phyloP scores from a whole-genome alignment of 2,329 filamentous ascomycete genomes.

The Beauveria rudraprayagi region DNA sequence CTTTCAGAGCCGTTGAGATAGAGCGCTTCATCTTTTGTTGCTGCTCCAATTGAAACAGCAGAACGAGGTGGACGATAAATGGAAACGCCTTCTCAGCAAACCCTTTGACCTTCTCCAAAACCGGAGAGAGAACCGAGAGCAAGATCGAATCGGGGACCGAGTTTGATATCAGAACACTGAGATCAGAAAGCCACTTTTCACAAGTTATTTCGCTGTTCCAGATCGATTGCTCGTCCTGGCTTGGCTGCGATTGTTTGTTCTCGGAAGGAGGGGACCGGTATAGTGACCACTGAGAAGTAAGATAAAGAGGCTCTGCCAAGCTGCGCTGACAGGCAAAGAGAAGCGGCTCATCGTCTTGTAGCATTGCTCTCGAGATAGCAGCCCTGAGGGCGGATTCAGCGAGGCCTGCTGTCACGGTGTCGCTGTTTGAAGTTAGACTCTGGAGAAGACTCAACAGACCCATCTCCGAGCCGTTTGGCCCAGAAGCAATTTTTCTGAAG shows the following conservation, averaged over 20 bases:
- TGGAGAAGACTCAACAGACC: slow-evolving; percentile 55
- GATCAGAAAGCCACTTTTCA: slow-evolving; percentile 50
- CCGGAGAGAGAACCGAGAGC: slow-evolving; percentile 57
- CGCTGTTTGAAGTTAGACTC: slow-evolving; percentile 50
- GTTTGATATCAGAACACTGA: slow-evolving; percentile 54
- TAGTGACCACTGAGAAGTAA: slow-evolving; percentile 48
- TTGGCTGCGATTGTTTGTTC: not conserved
- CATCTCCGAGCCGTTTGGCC: slow-evolving; percentile 50
- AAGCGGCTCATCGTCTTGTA: slow-evolving; percentile 39
- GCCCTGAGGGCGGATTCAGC: slow-evolving; percentile 53
- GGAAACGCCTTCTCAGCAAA: slow-evolving; percentile 72
- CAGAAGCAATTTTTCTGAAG: slow-evolving; percentile 39
- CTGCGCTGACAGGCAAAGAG: slow-evolving; percentile 42
- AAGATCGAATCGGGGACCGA: slow-evolving; percentile 57
- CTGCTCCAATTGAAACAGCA: slow-evolving; percentile 59
- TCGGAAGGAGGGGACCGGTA: slow-evolving; percentile 51
- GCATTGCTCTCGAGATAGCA: slow-evolving; percentile 46
- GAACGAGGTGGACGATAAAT: slow-evolving; percentile 74
- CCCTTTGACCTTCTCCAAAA: slow-evolving; percentile 56
- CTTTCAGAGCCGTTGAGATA: slow-evolving; percentile 57
- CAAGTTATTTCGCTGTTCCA: slow-evolving; percentile 34
- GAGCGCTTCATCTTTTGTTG: slow-evolving; percentile 50
- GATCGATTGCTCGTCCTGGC: slow-evolving; percentile 16
- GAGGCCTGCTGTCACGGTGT: slow-evolving; percentile 47
- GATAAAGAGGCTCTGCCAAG: slow-evolving; percentile 42